phyloP scores from a whole-genome alignment of 2,329 filamentous ascomycete species.

The Neoscytalidium dimidiatum region DNA sequence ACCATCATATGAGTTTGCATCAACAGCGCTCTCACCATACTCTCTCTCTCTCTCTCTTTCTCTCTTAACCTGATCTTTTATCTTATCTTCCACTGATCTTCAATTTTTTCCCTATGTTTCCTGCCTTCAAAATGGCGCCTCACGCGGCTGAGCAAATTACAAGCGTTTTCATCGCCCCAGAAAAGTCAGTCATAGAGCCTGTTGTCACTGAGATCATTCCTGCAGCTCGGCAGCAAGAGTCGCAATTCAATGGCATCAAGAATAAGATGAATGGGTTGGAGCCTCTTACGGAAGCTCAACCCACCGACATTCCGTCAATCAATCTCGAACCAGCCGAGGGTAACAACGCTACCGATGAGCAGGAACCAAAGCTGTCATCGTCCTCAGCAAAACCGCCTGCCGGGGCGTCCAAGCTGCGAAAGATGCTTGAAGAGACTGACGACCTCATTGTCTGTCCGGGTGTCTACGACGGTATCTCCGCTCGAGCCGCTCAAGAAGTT shows the following conservation, averaged over 20 bases:
- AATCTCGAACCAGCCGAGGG: background rate
- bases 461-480: constrained; percentile 69
- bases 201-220: background rate
- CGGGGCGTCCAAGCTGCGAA: constrained; percentile 23
- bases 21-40: no score
- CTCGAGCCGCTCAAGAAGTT: constrained; percentile 61
- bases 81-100: no score
- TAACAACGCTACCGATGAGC: background rate
- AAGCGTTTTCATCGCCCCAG: background rate
- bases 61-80: background rate
- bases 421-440: constrained; percentile 33
- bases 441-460: constrained; percentile 60
- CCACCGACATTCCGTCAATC: background rate
- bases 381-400: background rate
- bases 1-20: no score
- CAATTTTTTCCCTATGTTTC: background rate
- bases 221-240: background rate
- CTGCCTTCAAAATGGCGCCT: background rate
- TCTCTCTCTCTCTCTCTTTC: background rate
- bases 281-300: background rate
- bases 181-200: background rate
- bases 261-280: background rate
- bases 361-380: background rate
- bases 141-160: background rate
- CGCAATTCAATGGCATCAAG: background rate